Evolutionary conservation across 140 eudicot species (phyloP).

Genomic region (Oenanthe javanica): DNA sequence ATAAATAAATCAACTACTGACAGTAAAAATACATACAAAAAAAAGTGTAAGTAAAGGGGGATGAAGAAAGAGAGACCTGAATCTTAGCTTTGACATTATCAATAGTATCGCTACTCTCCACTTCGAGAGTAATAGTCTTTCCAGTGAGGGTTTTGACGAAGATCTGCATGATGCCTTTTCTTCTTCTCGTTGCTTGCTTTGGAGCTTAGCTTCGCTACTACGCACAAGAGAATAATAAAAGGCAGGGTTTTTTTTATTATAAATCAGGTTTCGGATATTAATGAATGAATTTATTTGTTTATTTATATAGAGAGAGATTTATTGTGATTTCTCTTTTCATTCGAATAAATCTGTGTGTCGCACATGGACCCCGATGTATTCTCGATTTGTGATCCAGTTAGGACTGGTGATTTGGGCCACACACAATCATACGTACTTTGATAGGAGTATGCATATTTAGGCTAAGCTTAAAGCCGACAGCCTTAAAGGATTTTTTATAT

Average conservation of each 20-base stretch:
- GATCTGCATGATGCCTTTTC: slow-evolving; percentile 26
- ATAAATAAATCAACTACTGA: background rate
- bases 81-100: slow-evolving; percentile 36
- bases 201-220: background rate
- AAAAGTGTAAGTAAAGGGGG: too few species aligned
- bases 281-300: too few species aligned
- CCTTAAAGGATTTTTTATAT: too few species aligned
- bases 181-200: background rate
- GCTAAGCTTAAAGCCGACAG: too few species aligned
- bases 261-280: background rate
- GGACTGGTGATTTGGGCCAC: background rate
- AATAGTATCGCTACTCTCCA: slow-evolving; percentile 36
- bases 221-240: background rate
- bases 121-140: slow-evolving; percentile 34
- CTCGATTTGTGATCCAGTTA: background rate
- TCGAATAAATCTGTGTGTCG: background rate
- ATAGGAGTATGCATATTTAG: too few species aligned
- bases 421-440: too few species aligned
- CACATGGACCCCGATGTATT: background rate
- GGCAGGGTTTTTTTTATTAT: background rate
- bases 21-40: background rate
- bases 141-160: slow-evolving; percentile 39
- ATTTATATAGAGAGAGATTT: background rate
- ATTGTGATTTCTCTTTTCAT: background rate
- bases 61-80: slow-evolving; percentile 18